Conservation (phyloP, 2,329 filamentous ascomycete genomes). For the Tolypocladium sp. region DNA sequence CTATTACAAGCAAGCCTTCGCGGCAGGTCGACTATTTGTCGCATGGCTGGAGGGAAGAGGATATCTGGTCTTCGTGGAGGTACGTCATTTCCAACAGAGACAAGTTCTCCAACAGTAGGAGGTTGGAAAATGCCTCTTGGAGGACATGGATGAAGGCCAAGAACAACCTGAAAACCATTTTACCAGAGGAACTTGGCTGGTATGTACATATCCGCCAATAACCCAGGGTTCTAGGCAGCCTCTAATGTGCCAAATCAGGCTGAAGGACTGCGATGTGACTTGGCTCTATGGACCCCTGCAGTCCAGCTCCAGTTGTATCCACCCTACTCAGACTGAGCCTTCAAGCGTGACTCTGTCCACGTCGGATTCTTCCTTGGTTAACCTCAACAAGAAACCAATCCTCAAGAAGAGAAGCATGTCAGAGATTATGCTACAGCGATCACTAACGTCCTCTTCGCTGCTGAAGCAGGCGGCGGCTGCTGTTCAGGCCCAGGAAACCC, state of each 20-base stretch:
- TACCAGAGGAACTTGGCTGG: conserved; percentile 91
- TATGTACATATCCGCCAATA: conserved; percentile 23
- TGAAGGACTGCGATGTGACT: conserved; percentile 90
- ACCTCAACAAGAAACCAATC: conserved; percentile 71
- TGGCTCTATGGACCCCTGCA: conserved; percentile 94
- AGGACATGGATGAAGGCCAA: conserved; percentile 93
- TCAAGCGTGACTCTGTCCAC: conserved; percentile 39
- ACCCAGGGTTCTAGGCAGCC: no score
- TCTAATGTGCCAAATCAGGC: no score
- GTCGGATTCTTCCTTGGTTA: conserved; percentile 52
- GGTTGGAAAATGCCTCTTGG: conserved; percentile 95
- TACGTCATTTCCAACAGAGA: conserved; percentile 76
- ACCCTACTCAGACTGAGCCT: conserved; percentile 32
- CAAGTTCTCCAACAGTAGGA: conserved; percentile 69
- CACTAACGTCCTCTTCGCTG: conserved; percentile 77
- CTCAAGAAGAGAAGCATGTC: conserved; percentile 96
- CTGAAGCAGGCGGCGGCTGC: conserved; percentile 83
- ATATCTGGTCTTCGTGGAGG: conserved; percentile 96
- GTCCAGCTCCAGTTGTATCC: conserved; percentile 51
- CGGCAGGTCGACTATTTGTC: conserved; percentile 90
- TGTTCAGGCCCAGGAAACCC: conserved; percentile 70
- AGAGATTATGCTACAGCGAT: conserved; percentile 85
- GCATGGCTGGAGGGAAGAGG: conserved; percentile 87
- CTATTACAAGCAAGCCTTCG: conserved; percentile 64
- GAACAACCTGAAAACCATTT: conserved; percentile 76